A percentile compares a stretch with the other conserved stretches of the same genome.
These are phyloP conservation scores for Entophlyctis helioformis DNA, from an alignment of 192 early-diverging fungal species.

Conservation along the genomic window DNA sequence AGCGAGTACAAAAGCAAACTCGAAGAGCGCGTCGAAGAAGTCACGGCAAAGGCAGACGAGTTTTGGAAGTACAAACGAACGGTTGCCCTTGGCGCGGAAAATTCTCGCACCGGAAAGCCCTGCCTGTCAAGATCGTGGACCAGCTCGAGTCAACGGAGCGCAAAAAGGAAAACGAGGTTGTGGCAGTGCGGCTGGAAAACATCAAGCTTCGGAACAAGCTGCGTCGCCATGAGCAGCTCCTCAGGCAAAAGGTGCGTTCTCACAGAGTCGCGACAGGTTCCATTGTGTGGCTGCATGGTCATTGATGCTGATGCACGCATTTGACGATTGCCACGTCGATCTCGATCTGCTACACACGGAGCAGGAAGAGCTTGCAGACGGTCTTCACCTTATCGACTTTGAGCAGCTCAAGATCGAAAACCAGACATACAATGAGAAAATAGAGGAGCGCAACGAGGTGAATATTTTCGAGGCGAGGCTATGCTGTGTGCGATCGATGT, in stretches of 20 bases:
- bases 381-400: constrained; percentile 52
- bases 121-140: constrained; percentile 33
- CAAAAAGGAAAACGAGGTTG: constrained; percentile 44
- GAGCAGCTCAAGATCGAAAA: constrained; percentile 58
- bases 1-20: constrained; percentile 31
- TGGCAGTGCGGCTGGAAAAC: constrained; percentile 41
- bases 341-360: too few species aligned
- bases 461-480: not conserved
- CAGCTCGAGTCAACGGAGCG: constrained; percentile 32
- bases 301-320: too few species aligned
- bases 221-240: constrained; percentile 31
- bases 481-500: not conserved
- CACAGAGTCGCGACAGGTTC: too few species aligned
- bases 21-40: constrained; percentile 27
- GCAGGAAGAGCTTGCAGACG: constrained; percentile 51
- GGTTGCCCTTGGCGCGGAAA: constrained; percentile 34
- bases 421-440: constrained; percentile 54
- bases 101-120: constrained; percentile 35
- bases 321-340: too few species aligned
- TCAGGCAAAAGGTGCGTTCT: constrained; percentile 34
- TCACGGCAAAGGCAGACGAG: constrained; percentile 26
- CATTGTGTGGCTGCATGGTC: too few species aligned
- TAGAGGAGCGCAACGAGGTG: constrained; percentile 49
- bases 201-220: constrained; percentile 49
- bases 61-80: constrained; percentile 34